These are phyloP conservation scores for Entomortierella beljakovae DNA, from an alignment of 192 early-diverging fungal genomes.

Conservation along the genomic window DNA sequence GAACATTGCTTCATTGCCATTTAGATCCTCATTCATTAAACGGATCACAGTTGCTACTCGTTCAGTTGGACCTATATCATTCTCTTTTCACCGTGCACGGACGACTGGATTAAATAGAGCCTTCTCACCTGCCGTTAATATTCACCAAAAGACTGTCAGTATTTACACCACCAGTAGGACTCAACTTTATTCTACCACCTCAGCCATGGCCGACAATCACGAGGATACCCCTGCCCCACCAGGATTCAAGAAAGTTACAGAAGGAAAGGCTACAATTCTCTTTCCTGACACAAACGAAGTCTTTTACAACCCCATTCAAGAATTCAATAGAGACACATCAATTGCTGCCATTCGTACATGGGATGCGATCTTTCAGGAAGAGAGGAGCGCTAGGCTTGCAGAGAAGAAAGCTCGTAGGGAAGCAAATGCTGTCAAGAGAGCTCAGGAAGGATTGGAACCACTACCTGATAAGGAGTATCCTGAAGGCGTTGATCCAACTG, in stretches of 20 bases:
- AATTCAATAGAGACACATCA: slow-evolving; percentile 98
- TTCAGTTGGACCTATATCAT: not conserved
- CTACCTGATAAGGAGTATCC: slow-evolving; percentile 35
- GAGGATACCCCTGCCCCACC: slow-evolving; percentile 23
- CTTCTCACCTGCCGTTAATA: too few relatives aligned
- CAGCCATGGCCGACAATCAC: slow-evolving; percentile 27
- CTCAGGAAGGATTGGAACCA: slow-evolving; percentile 32
- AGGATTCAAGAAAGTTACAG: slow-evolving; percentile 74
- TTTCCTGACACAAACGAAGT: slow-evolving; percentile 90
- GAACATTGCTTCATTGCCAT: not conserved
- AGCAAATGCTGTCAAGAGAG: slow-evolving; percentile 34
- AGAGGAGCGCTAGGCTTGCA: slow-evolving; percentile 64
- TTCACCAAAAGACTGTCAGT: too few relatives aligned
- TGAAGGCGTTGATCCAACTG: slow-evolving; percentile 16
- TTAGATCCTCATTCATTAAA: not conserved
- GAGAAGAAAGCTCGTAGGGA: slow-evolving; percentile 62
- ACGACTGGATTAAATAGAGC: not conserved
- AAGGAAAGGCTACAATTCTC: slow-evolving; percentile 86
- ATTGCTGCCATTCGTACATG: slow-evolving; percentile 96
- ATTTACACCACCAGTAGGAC: not conserved
- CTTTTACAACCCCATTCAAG: slow-evolving; percentile 99
- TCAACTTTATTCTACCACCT: not conserved
- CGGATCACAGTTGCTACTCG: not conserved
- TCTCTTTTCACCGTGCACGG: not conserved
- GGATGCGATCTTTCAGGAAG: slow-evolving; percentile 81